Conservation (phyloP, 208 protist species). For the Acanthamoeba castellanii region DNA sequence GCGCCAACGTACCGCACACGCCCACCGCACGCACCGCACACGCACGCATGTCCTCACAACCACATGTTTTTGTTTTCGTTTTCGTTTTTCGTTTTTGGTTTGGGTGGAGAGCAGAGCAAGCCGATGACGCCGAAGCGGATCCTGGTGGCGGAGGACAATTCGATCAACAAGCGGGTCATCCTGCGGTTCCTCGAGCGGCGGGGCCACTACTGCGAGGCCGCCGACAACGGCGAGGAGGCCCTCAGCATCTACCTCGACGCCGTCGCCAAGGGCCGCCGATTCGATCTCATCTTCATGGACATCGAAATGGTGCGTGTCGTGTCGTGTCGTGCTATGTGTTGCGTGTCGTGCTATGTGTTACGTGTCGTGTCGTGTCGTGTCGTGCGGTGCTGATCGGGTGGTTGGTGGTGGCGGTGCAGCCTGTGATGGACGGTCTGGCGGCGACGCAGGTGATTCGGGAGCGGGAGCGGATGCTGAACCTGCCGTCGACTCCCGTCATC, state of each 20-base stretch:
- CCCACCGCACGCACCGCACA: neutral
- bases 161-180: conserved; percentile 27
- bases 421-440: neutral
- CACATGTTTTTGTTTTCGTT: neutral
- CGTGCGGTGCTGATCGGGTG: neutral
- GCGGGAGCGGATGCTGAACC: neutral
- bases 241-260: neutral
- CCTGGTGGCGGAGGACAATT: conserved; percentile 14
- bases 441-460: neutral
- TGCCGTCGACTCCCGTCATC: neutral
- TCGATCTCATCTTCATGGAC: conserved; percentile 26
- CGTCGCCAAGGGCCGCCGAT: neutral
- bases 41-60: neutral
- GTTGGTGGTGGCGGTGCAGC: neutral
- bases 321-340: neutral
- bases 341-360: neutral
- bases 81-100: neutral
- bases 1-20: neutral
- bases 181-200: neutral
- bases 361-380: neutral
- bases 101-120: neutral
- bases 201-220: conserved; percentile 10
- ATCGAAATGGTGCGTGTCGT: conserved; percentile 24
- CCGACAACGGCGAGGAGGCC: conserved; percentile 22
- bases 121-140: neutral